Percentiles rank a stretch among this genome's conserved stretches.
phyloP scores from a whole-genome alignment of 2,329 filamentous ascomycete genomes.

The Calonectria ilicicola region DNA sequence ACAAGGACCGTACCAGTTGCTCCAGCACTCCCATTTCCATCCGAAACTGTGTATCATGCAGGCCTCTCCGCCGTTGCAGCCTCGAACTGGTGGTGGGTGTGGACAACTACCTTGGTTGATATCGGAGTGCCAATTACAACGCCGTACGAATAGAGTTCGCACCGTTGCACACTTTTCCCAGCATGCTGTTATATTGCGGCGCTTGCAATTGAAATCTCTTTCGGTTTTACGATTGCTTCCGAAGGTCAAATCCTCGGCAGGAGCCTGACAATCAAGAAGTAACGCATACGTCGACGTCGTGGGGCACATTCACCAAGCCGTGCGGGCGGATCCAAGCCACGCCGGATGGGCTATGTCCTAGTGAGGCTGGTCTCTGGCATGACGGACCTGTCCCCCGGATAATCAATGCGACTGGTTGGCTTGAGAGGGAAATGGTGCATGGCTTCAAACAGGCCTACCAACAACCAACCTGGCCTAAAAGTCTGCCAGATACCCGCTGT shows the following conservation, averaged over 20 bases:
- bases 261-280: not conserved
- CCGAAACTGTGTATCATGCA: constrained; percentile 31
- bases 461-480: constrained; percentile 8
- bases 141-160: constrained; percentile 20
- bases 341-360: not conserved
- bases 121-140: not conserved
- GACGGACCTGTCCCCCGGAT: constrained; percentile 11
- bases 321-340: constrained; percentile 23
- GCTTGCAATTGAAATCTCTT: constrained; percentile 18
- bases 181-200: constrained; percentile 1
- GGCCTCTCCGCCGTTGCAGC: constrained; percentile 28
- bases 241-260: not conserved
- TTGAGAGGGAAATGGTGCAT: not conserved
- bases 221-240: not conserved
- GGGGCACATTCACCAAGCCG: constrained; percentile 7
- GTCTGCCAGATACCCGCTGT: constrained; percentile 12
- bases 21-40: constrained; percentile 23
- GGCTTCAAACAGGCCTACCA: not conserved
- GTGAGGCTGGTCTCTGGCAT: not conserved
- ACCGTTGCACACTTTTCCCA: constrained; percentile 21
- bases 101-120: not conserved
- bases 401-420: constrained; percentile 9
- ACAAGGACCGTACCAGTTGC: constrained; percentile 22
- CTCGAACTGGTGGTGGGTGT: constrained; percentile 16
- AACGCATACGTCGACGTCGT: not conserved